Evolutionary conservation across 495 filamentous ascomycete genomes (phyloP).

Genomic region (Neurospora sp.): DNA sequence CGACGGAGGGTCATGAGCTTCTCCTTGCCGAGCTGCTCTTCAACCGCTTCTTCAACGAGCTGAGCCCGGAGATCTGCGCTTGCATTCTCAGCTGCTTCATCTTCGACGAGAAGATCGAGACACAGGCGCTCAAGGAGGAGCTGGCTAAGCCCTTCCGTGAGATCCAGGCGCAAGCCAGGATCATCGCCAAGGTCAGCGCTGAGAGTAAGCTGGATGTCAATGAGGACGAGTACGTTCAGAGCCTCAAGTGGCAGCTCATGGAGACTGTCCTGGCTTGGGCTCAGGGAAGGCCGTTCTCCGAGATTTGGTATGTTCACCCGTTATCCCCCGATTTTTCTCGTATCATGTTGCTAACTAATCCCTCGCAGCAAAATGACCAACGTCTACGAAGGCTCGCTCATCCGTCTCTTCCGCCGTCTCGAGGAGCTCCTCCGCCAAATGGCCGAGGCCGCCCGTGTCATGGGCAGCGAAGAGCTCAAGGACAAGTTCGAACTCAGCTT

Average conservation of each 20-base stretch:
- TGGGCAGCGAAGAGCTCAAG: constrained; percentile 91
- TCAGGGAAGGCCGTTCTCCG: constrained; percentile 82
- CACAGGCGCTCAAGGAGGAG: constrained; percentile 66
- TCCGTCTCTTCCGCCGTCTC: constrained; percentile 87
- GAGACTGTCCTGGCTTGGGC: constrained; percentile 91
- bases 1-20: constrained; percentile 76
- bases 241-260: constrained; percentile 90
- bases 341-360: not conserved
- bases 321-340: not conserved
- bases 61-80: constrained; percentile 77
- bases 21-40: constrained; percentile 88
- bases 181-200: constrained; percentile 82
- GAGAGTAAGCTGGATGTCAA: constrained; percentile 86
- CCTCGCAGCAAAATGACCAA: constrained; percentile 88
- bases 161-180: constrained; percentile 73
- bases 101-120: constrained; percentile 86
- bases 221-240: constrained; percentile 83
- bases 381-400: constrained; percentile 91
- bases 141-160: constrained; percentile 75
- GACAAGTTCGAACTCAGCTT: constrained; percentile 80
- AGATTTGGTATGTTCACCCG: constrained; percentile 69
- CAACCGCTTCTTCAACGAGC: constrained; percentile 95
- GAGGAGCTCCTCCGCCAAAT: constrained; percentile 96
- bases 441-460: constrained; percentile 92
- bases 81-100: constrained; percentile 86